Conservation (phyloP, 1,284 basidiomycete genomes). For the Cystobasidiaceae sp. region DNA sequence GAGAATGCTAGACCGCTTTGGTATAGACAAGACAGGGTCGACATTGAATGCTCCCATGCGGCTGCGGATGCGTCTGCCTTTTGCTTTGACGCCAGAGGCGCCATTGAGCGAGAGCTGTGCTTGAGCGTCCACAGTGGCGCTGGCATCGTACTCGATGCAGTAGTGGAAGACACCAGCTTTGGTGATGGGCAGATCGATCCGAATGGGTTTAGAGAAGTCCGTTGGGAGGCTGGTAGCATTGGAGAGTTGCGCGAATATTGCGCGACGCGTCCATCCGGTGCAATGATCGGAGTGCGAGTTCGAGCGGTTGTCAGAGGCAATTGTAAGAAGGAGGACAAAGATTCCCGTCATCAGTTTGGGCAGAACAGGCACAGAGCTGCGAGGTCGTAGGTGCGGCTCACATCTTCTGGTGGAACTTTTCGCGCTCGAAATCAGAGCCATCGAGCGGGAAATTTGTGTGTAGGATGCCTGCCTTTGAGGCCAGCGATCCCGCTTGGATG, state of each 20-base stretch:
- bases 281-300: background rate
- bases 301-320: background rate
- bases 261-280: background rate
- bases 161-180: constrained; percentile 91
- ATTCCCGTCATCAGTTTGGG: background rate
- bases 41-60: constrained; percentile 80
- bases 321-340: background rate
- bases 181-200: constrained; percentile 86
- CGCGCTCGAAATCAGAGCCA: constrained; percentile 74
- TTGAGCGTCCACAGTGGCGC: constrained; percentile 47
- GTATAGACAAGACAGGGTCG: constrained; percentile 75
- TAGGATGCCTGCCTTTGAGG: constrained; percentile 79
- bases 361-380: background rate
- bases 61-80: constrained; percentile 19
- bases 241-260: background rate
- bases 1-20: constrained; percentile 66
- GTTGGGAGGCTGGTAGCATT: constrained; percentile 62
- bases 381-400: constrained; percentile 48
- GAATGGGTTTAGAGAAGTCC: constrained; percentile 78
- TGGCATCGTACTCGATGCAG: constrained; percentile 77
- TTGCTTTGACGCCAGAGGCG: background rate
- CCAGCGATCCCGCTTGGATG: constrained; percentile 79
- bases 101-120: constrained; percentile 36
- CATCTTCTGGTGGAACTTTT: constrained; percentile 70
- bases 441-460: constrained; percentile 92